phyloP scores from a whole-genome alignment of 805 yeast species.

The Myxozyma neotropica region DNA sequence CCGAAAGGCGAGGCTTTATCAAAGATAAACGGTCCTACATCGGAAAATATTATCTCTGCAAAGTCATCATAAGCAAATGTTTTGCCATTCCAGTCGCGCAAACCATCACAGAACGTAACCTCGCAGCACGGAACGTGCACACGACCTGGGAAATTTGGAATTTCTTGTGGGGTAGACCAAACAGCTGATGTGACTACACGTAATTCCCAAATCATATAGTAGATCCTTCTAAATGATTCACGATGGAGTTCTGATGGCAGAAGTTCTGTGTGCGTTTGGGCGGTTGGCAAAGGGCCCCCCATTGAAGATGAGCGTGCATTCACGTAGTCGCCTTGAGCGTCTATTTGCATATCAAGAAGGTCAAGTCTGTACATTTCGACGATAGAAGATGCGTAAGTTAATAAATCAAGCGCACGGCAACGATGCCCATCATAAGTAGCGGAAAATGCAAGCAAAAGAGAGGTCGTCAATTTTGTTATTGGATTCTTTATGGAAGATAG shows the following conservation, averaged over 20 bases:
- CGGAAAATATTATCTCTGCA: conserved; percentile 12
- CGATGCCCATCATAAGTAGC: conserved; percentile 26
- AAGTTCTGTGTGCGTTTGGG: conserved; percentile 8
- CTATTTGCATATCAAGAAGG: conserved; percentile 16
- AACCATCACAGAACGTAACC: conserved; percentile 13
- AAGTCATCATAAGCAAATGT: conserved; percentile 15
- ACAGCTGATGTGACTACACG: conserved; percentile 14
- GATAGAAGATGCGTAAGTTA: conserved; percentile 12
- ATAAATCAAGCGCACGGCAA: conserved; percentile 21
- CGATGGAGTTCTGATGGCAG: conserved; percentile 21
- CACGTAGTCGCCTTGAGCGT: conserved; percentile 11
- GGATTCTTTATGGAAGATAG: conserved; percentile 10
- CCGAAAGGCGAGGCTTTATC: conserved; percentile 2
- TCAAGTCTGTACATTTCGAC: conserved; percentile 19
- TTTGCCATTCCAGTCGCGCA: conserved; percentile 20
- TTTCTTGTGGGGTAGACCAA: conserved; percentile 14
- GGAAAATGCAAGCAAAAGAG: conserved; percentile 22
- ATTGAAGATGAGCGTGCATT: not conserved
- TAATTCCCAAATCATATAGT: conserved; percentile 23
- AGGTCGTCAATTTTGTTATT: conserved; percentile 14
- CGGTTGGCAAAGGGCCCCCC: not conserved
- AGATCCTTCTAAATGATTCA: conserved; percentile 25
- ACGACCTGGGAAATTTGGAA: conserved; percentile 18
- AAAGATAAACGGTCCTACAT: not conserved
- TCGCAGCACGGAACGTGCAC: conserved; percentile 30